Conservation (phyloP, 495 filamentous ascomycete genomes). For the Extremus antarcticus region DNA sequence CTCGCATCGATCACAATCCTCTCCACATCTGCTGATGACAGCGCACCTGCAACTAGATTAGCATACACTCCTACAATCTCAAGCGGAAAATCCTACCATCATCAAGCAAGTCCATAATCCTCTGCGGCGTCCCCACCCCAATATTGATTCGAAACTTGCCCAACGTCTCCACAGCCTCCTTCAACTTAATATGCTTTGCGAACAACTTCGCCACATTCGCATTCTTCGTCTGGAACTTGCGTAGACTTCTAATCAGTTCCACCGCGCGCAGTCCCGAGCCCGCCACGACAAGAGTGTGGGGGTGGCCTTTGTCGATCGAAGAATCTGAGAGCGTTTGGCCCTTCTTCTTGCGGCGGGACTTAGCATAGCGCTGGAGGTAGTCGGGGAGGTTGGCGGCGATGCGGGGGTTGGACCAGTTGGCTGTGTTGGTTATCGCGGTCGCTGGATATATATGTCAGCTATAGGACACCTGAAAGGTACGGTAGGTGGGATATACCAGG, state of each 20-base stretch:
- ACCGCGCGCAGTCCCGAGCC: constrained; percentile 71
- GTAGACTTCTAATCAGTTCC: constrained; percentile 63
- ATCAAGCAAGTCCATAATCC: constrained; percentile 70
- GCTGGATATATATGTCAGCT: constrained; percentile 1
- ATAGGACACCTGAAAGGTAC: too few relatives aligned
- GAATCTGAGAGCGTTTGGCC: constrained; percentile 45
- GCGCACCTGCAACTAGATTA: constrained; percentile 40
- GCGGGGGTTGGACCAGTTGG: constrained; percentile 52
- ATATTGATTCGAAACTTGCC: constrained; percentile 61
- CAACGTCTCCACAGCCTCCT: constrained; percentile 71
- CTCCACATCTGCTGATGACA: constrained; percentile 58
- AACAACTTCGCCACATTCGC: constrained; percentile 80
- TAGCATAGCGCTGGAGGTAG: constrained; percentile 52
- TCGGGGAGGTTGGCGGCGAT: constrained; percentile 58
- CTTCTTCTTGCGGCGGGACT: constrained; percentile 10
- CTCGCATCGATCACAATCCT: constrained; percentile 81
- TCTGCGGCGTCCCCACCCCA: constrained; percentile 76
- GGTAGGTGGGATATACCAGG: constrained; percentile 47
- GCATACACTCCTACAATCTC: not conserved
- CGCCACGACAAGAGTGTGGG: constrained; percentile 77
- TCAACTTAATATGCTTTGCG: constrained; percentile 93
- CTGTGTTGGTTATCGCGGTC: constrained; percentile 58
- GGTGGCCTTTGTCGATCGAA: constrained; percentile 59
- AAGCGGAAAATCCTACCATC: constrained; percentile 43
- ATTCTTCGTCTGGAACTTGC: constrained; percentile 67